Percentiles rank a stretch among this genome's conserved stretches.
Conservation (phyloP, 2,329 filamentous ascomycete genomes). For the Hypoxylon sp. region DNA sequence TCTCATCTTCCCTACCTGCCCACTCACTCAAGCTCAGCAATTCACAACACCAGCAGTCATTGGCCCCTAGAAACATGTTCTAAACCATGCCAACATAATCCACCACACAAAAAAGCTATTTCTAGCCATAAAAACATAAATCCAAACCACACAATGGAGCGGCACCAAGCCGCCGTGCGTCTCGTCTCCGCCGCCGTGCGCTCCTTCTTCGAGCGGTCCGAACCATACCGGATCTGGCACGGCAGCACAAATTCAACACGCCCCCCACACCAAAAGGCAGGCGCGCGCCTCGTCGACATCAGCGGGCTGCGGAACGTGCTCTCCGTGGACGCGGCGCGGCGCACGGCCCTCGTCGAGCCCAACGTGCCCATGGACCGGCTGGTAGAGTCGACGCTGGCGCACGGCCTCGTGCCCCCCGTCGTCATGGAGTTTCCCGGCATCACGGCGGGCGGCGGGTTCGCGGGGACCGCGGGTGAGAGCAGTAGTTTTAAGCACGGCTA, state of each 20-base stretch:
- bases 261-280: conserved; percentile 60
- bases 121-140: neutral
- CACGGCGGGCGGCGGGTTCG: conserved; percentile 79
- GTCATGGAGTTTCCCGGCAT: conserved; percentile 85
- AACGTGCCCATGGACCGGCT: conserved; percentile 83
- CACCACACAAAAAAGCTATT: neutral
- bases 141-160: conserved; percentile 60
- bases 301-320: conserved; percentile 75
- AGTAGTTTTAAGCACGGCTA: conserved; percentile 79
- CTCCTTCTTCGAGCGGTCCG: conserved; percentile 62
- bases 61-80: neutral
- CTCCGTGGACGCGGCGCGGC: conserved; percentile 67
- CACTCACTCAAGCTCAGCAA: neutral
- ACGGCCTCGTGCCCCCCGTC: conserved; percentile 77
- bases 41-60: neutral
- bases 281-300: conserved; percentile 72
- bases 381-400: conserved; percentile 74
- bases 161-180: conserved; percentile 64
- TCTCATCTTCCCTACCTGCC: neutral
- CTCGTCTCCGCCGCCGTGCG: conserved; percentile 64
- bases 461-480: conserved; percentile 79
- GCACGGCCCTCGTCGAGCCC: conserved; percentile 78
- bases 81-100: neutral
- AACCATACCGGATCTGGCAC: conserved; percentile 81
- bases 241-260: conserved; percentile 83